Evolutionary conservation across 768 basidiomycete genomes (phyloP).

Genomic region (Cystobasidium ongulense): DNA sequence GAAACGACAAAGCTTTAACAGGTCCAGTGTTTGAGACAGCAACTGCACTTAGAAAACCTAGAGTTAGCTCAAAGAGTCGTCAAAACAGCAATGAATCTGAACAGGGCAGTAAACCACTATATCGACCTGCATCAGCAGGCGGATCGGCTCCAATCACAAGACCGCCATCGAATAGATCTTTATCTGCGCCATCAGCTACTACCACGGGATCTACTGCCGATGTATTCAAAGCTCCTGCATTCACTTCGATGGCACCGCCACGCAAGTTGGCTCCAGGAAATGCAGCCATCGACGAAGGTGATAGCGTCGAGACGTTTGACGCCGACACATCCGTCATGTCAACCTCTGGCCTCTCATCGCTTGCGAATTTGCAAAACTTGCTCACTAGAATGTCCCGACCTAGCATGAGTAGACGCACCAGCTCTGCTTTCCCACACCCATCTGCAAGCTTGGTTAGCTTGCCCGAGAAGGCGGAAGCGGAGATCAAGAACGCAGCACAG

Average conservation of each 20-base stretch:
- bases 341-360: neutral
- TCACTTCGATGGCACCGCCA: neutral
- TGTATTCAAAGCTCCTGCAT: neutral
- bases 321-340: conserved; percentile 26
- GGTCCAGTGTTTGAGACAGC: neutral
- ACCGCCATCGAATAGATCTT: neutral
- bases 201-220: neutral
- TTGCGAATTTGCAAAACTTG: conserved; percentile 5
- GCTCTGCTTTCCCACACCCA: too few relatives aligned
- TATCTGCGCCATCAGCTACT: neutral
- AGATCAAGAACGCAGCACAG: neutral
- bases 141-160: neutral
- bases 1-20: neutral
- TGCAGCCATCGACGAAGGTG: neutral
- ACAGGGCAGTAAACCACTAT: neutral
- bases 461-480: neutral
- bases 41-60: neutral
- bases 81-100: neutral
- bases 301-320: neutral
- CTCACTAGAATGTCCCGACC: conserved; percentile 15
- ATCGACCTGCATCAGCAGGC: neutral
- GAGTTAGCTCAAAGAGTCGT: neutral
- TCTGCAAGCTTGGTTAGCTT: neutral
- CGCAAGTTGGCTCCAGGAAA: neutral
- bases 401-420: neutral